Base-by-base conservation (phyloP, 2,329 filamentous ascomycete genomes). In the Geosmithia flava region DNA sequence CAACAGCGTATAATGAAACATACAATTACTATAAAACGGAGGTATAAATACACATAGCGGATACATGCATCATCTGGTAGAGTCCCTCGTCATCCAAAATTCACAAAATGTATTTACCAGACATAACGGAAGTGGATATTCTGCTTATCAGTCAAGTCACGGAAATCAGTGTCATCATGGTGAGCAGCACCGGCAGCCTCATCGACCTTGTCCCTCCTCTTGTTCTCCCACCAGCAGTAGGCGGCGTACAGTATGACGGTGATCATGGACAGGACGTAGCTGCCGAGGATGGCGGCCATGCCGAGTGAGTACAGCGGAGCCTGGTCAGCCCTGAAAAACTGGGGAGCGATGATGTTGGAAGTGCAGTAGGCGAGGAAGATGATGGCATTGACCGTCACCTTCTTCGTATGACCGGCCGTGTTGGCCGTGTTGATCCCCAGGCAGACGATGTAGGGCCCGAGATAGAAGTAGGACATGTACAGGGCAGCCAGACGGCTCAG, bases 291-390 rank as follows among this genome's bases (percentile, higher is more conserved):
- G 16, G 51, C 53, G 10, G 19, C 56, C 13, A 63, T 59, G 1
- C 56, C 65, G 2, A 64, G 56, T 1, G 56, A 49, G 50, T 68
- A 68, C 1, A 56, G 49, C 0, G 60, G 66, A 0, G 60, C 58
- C 44, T 68, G 61, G 0, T 53, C 48, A 0, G 61, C 48, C 29
- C 60, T 58, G 55, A 70, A 71, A 20, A 68, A 67, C 46, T 66
- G 59, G 0, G 68, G 67, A 0, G 59, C 66, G 4, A 69, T 60
- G 45, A 70, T 66, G 45, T 69, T 70, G 1, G 62, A 62, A 0
- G 56, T 43, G 29, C 59, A 62, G 44, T 62, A 77, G 0, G 69
- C 70, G 5, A 74, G 61, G 42, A 75, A 67, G 1, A 72, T 60
- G 13, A 71, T 58, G 1, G 72, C 59, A 19, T 73, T 73, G 2